Base-by-base conservation (phyloP, 164 flowering plant genomes). In the grape (Vitis vinifera) region DNA sequence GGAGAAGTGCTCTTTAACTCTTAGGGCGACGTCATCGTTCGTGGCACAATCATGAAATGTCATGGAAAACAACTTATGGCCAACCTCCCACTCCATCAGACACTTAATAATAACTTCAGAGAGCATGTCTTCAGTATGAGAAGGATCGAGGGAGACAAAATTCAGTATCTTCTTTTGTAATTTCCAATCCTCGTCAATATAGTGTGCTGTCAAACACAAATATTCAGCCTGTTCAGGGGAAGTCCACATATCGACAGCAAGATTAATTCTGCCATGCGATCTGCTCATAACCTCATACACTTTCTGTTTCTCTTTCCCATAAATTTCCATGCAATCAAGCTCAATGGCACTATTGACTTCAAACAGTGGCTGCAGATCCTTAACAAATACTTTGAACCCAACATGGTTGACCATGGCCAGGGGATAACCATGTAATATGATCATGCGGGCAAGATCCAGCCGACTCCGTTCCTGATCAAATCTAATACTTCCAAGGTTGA, bases 391-490 rank as follows among this genome's bases (percentile, higher is more conserved):
- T 70, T 81, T 80, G 73, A 94, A 94, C 17, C 93, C 97, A 51
- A 82, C 71, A 78, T 94, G 91, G 23, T 94, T 94, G 63, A 89
- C 97, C 87, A 94, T 92, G 59, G 84, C 62, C 51, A 89, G 71
- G 7, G 99, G 97, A 58, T 94, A 92, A 52, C 89, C 94, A 78
- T 92, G 97, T 68, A 88, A 64, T 71, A 94, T 90, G 64, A 94
- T 88, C 98, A 94, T 94, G 49, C 86, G 88, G 9, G 91, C 92
- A 72, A 94, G 89, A 78, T 94, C 98, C 59, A 76, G 70, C 52
- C 76, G 78, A 75, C 91, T 90, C 48, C 84, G 73, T 19, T 82
- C 88, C 71, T 86, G 92, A 71, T 87, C 94, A 72, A 89, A 88
- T 75, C 75, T 83, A 58, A 75, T 60, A 74, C 77, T 75, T 67